A percentile compares a stretch with the other conserved stretches of the same genome.
Evolutionary conservation across 208 protist genomes (phyloP).

Genomic region (Trypanosoma avium): DNA sequence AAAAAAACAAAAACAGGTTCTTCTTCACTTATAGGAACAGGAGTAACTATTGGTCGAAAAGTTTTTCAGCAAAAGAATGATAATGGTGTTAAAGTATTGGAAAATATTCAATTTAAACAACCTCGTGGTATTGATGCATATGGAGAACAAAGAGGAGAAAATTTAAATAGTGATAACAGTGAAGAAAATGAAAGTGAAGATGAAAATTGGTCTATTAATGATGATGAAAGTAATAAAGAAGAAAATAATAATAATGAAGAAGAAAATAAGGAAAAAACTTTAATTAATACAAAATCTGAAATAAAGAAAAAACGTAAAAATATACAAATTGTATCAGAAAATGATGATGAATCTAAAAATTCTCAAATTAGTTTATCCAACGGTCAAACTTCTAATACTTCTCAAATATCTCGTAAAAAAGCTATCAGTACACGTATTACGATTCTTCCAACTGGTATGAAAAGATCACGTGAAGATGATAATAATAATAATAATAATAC

Average conservation of each 20-base stretch:
- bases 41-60: conserved; percentile 2
- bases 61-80: neutral
- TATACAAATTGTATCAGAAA: too few relatives aligned
- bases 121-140: conserved; percentile 40
- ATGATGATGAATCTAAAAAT: too few relatives aligned
- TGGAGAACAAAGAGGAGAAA: conserved; percentile 7
- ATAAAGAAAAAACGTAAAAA: neutral
- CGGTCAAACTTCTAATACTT: too few relatives aligned
- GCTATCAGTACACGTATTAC: conserved; percentile 25
- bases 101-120: conserved; percentile 52
- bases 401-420: too few relatives aligned
- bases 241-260: conserved; percentile 3
- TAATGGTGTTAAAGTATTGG: conserved; percentile 28
- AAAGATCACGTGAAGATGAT: conserved; percentile 14
- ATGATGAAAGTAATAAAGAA: conserved; percentile 5
- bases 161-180: neutral
- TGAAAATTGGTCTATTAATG: neutral
- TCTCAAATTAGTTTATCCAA: too few relatives aligned
- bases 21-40: neutral
- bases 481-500: neutral
- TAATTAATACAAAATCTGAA: neutral
- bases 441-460: conserved; percentile 23
- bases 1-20: neutral
- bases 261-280: neutral
- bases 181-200: neutral